Evolutionary conservation across 2,329 filamentous ascomycete genomes (phyloP).

Genomic region (Cladosporium sp.): DNA sequence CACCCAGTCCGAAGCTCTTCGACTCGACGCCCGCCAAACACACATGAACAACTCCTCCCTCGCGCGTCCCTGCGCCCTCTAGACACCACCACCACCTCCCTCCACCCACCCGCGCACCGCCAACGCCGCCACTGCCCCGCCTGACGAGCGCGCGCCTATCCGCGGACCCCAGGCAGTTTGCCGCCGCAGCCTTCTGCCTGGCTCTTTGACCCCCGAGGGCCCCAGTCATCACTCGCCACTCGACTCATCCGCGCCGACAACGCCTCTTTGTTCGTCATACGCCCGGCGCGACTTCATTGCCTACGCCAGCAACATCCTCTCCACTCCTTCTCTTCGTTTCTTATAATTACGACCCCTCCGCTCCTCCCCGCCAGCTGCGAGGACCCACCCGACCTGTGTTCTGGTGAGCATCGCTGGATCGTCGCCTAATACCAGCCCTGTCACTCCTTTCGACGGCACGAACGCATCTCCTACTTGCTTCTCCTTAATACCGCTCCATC

Average conservation of each 20-base stretch:
- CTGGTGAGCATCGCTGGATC: slow-evolving; percentile 12
- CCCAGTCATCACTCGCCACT: slow-evolving; percentile 7
- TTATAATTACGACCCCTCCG: slow-evolving; percentile 3
- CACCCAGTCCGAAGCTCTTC: background rate
- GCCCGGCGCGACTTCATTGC: background rate
- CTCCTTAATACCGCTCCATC: background rate
- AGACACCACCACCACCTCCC: background rate
- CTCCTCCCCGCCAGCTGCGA: slow-evolving; percentile 8
- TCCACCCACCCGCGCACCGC: background rate
- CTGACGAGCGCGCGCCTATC: slow-evolving; percentile 1
- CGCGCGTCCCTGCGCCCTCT: slow-evolving; percentile 2
- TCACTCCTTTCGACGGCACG: slow-evolving; percentile 4
- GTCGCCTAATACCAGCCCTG: slow-evolving; percentile 8
- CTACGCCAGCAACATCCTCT: background rate
- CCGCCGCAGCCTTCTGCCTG: slow-evolving; percentile 8
- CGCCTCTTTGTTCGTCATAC: slow-evolving; percentile 11
- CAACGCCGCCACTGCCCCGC: background rate
- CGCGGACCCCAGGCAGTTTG: slow-evolving; percentile 1
- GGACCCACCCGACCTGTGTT: slow-evolving; percentile 10
- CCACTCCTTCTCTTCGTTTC: slow-evolving; percentile 2
- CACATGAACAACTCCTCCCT: background rate
- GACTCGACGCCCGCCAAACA: background rate
- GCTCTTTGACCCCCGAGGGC: slow-evolving; percentile 9
- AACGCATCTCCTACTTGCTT: background rate
- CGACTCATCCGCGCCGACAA: slow-evolving; percentile 6